Conservation (phyloP, 2,329 filamentous ascomycete species). For the Neonectria hederae region DNA sequence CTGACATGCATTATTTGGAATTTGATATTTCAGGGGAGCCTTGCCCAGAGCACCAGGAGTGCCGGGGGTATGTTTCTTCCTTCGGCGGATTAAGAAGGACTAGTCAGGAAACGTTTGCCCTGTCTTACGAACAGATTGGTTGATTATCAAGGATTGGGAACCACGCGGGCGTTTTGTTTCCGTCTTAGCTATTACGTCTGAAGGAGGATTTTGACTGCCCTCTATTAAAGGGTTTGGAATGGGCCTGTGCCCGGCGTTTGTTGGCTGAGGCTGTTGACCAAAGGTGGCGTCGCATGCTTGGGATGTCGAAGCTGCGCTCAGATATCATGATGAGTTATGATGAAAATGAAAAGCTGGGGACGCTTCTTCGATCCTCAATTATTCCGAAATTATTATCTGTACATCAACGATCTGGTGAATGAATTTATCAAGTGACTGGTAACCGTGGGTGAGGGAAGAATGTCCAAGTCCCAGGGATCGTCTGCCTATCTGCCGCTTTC, state of each 20-base stretch:
- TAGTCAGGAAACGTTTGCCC: neutral
- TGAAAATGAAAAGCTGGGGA: conserved; percentile 9
- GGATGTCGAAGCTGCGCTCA: conserved; percentile 7
- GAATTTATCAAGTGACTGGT: neutral
- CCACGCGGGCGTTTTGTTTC: conserved; percentile 1
- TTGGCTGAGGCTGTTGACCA: neutral
- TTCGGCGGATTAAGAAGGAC: neutral
- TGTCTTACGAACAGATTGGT: neutral
- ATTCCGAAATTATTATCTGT: neutral
- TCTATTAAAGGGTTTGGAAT: neutral
- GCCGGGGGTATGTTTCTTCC: neutral
- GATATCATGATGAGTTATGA: conserved; percentile 23
- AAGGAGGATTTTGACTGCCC: neutral
- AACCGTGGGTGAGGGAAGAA: neutral
- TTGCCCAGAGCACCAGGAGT: neutral
- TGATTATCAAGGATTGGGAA: neutral
- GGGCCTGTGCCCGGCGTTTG: conserved; percentile 5
- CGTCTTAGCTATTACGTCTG: neutral
- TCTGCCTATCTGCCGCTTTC: neutral
- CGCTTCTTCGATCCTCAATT: neutral
- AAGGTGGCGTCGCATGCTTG: conserved; percentile 4
- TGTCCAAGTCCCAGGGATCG: neutral
- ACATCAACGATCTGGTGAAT: neutral
- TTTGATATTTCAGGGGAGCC: neutral
- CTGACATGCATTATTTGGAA: neutral